Evolutionary conservation across 257 asterid genomes (phyloP), one percentile per base, ranked within the genome.

Genomic region (Mitragyna speciosa): DNA sequence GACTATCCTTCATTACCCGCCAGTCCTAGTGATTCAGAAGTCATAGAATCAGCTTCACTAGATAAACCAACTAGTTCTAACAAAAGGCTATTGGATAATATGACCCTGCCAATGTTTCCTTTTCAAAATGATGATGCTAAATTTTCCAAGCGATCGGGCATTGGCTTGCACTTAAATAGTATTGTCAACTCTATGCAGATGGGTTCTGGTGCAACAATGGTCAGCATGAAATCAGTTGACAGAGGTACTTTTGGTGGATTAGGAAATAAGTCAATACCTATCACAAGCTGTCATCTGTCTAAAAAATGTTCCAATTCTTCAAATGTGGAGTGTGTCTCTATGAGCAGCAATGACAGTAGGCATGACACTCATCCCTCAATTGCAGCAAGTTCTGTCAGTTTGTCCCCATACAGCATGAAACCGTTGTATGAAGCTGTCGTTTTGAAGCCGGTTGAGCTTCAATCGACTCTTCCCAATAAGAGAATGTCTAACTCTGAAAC

Each of bases 131-230:
- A 79, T 67, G 74, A 73, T 51, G 59, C 67, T 47, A 85, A 83
- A 69, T 81, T 81, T 79, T 85, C 91, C 82, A 93, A 86, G 88
- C 92, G 90, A 65, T 87, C 91, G 30, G 92, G 94, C 67, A 87
- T 90, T 59, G 97, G 97, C 75, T 89, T 91, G 88, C 96, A 90
- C 86, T 88, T 91, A 81, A 93, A 90, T 76, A 93, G 96, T 81
- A 82, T 93, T 76, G 84, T 87, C 83, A 87, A 77, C 79, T 72
- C 88, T 70, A 87, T 82, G 75, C 89, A 78, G 79, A 73, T 83
- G 72, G 94, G 88, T 80, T 78, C 88, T 83, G 88, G 85, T 75
- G 82, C 41, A 36, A 81, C 41, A 36, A 81, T 76, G 72, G 68
- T 88, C 64, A 87, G 85, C 49, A 71, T 85, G 84, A 84, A 82